These are phyloP conservation scores for Podospora australis DNA, from an alignment of 495 filamentous ascomycete genomes.

Conservation along the genomic window DNA sequence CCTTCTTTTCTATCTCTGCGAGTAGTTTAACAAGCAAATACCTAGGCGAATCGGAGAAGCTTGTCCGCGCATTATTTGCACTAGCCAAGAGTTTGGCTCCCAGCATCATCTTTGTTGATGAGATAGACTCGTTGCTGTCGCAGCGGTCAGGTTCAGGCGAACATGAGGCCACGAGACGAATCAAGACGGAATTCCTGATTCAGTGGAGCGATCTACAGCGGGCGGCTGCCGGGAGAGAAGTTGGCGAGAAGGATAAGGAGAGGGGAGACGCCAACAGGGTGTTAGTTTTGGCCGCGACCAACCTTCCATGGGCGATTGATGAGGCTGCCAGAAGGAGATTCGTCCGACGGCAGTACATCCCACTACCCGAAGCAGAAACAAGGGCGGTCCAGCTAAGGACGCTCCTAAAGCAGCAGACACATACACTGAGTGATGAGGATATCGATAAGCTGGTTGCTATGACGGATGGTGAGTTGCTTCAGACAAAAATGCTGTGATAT, in stretches of 20 bases:
- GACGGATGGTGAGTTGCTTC: slow-evolving; percentile 65
- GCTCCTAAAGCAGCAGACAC: slow-evolving; percentile 80
- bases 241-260: slow-evolving; percentile 56
- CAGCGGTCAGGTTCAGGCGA: slow-evolving; percentile 77
- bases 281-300: slow-evolving; percentile 90
- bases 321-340: slow-evolving; percentile 90
- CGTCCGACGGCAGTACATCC: slow-evolving; percentile 93
- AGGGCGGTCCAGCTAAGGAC: slow-evolving; percentile 69
- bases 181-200: slow-evolving; percentile 97
- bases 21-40: slow-evolving; percentile 94
- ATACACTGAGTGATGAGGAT: slow-evolving; percentile 66
- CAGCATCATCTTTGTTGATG: slow-evolving; percentile 97
- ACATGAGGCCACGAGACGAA: slow-evolving; percentile 86
- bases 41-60: slow-evolving; percentile 93
- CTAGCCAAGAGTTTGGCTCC: slow-evolving; percentile 87
- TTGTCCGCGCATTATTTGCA: slow-evolving; percentile 86
- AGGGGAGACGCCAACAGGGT: slow-evolving; percentile 86
- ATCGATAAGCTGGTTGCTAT: slow-evolving; percentile 69
- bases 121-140: slow-evolving; percentile 93
- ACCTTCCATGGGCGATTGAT: slow-evolving; percentile 96
- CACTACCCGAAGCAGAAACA: slow-evolving; percentile 77
- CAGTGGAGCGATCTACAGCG: slow-evolving; percentile 93
- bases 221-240: slow-evolving; percentile 81
- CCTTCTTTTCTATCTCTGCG: slow-evolving; percentile 95
- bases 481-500: neutral